phyloP scores from a whole-genome alignment of 768 basidiomycete genomes.

The Psilocybe azurescens region DNA sequence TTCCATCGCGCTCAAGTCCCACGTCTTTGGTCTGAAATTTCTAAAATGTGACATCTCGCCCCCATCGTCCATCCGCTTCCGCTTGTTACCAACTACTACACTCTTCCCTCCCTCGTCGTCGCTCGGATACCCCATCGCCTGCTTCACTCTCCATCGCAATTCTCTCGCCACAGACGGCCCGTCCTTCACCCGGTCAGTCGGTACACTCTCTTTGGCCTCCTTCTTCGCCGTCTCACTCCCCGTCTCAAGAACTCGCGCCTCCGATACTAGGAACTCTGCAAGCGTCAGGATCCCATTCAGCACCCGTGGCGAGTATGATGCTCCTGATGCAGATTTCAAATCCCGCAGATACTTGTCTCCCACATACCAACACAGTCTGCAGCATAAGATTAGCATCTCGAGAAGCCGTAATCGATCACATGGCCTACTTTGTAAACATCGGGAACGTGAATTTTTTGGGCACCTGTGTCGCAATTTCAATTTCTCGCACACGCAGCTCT shows the following conservation, averaged over 20 bases:
- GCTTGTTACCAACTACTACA: conserved; percentile 40
- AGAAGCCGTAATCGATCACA: too few species aligned
- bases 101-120: conserved; percentile 60
- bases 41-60: conserved; percentile 46
- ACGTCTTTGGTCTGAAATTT: conserved; percentile 71
- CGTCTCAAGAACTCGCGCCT: conserved; percentile 74
- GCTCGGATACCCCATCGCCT: conserved; percentile 64
- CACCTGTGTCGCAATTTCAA: conserved; percentile 91
- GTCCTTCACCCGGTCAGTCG: conserved; percentile 82
- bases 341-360: conserved; percentile 82
- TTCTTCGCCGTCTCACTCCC: conserved; percentile 74
- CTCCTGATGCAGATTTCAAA: conserved; percentile 54
- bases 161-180: conserved; percentile 82
- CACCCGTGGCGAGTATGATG: conserved; percentile 52
- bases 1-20: conserved; percentile 59
- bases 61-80: conserved; percentile 45
- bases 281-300: conserved; percentile 74
- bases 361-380: conserved; percentile 89
- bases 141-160: conserved; percentile 79
- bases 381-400: not conserved
- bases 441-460: conserved; percentile 93
- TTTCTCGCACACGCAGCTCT: conserved; percentile 90
- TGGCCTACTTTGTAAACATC: conserved; percentile 69
- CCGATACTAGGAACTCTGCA: conserved; percentile 79
- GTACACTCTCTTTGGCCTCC: conserved; percentile 82